Evolutionary conservation across 2,329 filamentous ascomycete species (phyloP).

Genomic region (Venturia carpophila): DNA sequence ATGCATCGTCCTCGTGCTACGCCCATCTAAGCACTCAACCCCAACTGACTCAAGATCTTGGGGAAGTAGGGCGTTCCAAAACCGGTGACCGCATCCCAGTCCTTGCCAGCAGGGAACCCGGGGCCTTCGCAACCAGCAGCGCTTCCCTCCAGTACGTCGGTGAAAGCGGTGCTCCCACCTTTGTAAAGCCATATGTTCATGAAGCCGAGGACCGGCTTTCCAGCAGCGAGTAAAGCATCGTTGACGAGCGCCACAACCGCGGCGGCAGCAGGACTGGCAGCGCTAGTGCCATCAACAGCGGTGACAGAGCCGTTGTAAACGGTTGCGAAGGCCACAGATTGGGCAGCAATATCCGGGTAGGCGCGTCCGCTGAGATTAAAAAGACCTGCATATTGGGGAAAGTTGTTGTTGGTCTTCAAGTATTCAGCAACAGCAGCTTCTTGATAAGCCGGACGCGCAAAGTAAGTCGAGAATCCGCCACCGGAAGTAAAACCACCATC

Average conservation of each 20-base stretch:
- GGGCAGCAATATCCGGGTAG: slow-evolving; percentile 20
- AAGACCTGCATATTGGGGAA: slow-evolving; percentile 12
- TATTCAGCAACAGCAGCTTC: slow-evolving; percentile 15
- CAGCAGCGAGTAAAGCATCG: slow-evolving; percentile 43
- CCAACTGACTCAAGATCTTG: slow-evolving; percentile 16
- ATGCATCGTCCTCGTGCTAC: not conserved
- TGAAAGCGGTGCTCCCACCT: slow-evolving; percentile 22
- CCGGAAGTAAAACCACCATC: slow-evolving; percentile 24
- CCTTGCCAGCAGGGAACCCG: slow-evolving; percentile 28
- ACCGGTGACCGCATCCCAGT: slow-evolving; percentile 44
- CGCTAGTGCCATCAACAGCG: slow-evolving; percentile 16
- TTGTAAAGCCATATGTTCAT: slow-evolving; percentile 49
- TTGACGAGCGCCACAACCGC: slow-evolving; percentile 51
- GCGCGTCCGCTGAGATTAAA: slow-evolving; percentile 19
- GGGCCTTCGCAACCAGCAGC: slow-evolving; percentile 28
- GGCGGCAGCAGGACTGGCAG: slow-evolving; percentile 42
- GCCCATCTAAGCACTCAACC: not conserved
- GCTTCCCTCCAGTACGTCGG: slow-evolving; percentile 28
- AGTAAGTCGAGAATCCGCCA: slow-evolving; percentile 41
- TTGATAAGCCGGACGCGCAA: slow-evolving; percentile 24
- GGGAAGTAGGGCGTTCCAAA: slow-evolving; percentile 36
- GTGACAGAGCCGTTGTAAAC: not conserved
- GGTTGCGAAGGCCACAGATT: slow-evolving; percentile 12
- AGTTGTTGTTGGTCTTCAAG: slow-evolving; percentile 9
- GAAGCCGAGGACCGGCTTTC: slow-evolving; percentile 44